A percentile compares a stretch with the other conserved stretches of the same genome.
Conservation (phyloP, 805 yeast genomes). For the Yarrowia keelungensis region DNA sequence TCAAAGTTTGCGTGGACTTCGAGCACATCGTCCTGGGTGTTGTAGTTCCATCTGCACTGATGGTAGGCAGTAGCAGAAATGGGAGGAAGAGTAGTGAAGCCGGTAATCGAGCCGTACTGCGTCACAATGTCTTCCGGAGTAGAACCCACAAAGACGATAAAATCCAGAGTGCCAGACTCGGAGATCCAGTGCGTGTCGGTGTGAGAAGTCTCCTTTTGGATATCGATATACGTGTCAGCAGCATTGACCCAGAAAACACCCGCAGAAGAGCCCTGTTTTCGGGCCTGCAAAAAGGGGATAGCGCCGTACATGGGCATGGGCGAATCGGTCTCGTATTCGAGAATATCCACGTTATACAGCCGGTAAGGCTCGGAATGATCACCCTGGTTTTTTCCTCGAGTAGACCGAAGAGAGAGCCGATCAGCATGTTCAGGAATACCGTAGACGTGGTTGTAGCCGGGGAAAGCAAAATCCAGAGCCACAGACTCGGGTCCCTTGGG, state of each 20-base stretch:
- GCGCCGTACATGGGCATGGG: conserved; percentile 94
- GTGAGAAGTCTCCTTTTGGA: conserved; percentile 51
- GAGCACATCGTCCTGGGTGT: conserved; percentile 85
- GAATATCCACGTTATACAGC: conserved; percentile 90
- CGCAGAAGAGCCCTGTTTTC: conserved; percentile 61
- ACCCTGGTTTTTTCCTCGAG: conserved; percentile 52
- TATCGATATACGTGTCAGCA: conserved; percentile 91
- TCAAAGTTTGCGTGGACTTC: conserved; percentile 75
- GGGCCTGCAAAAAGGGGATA: conserved; percentile 85
- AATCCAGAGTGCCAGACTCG: conserved; percentile 83
- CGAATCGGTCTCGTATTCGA: conserved; percentile 86
- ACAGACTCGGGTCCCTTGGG: conserved; percentile 83
- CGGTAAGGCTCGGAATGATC: conserved; percentile 74
- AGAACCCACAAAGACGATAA: conserved; percentile 69
- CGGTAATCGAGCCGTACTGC: conserved; percentile 74
- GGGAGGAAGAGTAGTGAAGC: conserved; percentile 75
- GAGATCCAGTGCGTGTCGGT: conserved; percentile 89
- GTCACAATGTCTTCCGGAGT: conserved; percentile 62
- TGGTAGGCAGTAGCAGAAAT: conserved; percentile 86
- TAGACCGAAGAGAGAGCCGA: conserved; percentile 73
- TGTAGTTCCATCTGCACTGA: conserved; percentile 98
- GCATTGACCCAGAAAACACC: conserved; percentile 92
- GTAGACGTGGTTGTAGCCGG: conserved; percentile 67
- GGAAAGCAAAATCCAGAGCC: conserved; percentile 75
- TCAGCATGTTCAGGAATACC: conserved; percentile 99